These are phyloP conservation scores for Stagonosporopsis tanaceti DNA, from an alignment of 2,329 filamentous ascomycete genomes.

Conservation along the genomic window DNA sequence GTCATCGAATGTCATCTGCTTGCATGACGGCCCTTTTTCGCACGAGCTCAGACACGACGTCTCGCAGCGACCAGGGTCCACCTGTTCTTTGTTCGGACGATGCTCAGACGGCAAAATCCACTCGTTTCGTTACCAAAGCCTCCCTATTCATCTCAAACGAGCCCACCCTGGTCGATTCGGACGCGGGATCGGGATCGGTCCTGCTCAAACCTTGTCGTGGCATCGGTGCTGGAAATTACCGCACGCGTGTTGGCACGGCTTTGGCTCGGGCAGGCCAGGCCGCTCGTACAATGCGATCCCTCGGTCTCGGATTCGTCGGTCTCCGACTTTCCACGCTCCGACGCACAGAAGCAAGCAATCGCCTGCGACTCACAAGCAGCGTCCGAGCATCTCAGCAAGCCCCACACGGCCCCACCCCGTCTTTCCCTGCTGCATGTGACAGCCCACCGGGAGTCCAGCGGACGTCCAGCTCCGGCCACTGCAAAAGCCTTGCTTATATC, in stretches of 20 bases:
- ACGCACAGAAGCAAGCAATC: neutral
- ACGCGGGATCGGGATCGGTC: slow-evolving; percentile 9
- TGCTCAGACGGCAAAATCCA: neutral
- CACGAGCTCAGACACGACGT: neutral
- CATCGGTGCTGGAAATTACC: slow-evolving; percentile 11
- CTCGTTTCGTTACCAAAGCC: slow-evolving; percentile 16
- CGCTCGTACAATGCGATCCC: slow-evolving; percentile 1
- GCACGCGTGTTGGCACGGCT: slow-evolving; percentile 9
- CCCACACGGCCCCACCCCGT: neutral
- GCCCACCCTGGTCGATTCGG: slow-evolving; percentile 1
- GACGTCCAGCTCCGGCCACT: neutral
- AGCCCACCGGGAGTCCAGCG: neutral
- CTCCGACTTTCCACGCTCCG: slow-evolving; percentile 2
- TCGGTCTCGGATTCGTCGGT: slow-evolving; percentile 13
- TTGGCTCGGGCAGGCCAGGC: slow-evolving; percentile 13
- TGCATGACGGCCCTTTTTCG: slow-evolving; percentile 8
- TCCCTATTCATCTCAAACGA: slow-evolving; percentile 11
- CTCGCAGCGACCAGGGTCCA: slow-evolving; percentile 7
- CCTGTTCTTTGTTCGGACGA: slow-evolving; percentile 1
- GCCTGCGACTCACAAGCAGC: neutral
- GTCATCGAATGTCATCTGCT: slow-evolving; percentile 10
- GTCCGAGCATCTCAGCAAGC: neutral
- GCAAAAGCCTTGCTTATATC: neutral
- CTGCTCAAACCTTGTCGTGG: slow-evolving; percentile 6
- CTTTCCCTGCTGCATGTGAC: neutral